Base-by-base conservation (phyloP, 768 basidiomycete genomes). In the Lactarius quietus region DNA sequence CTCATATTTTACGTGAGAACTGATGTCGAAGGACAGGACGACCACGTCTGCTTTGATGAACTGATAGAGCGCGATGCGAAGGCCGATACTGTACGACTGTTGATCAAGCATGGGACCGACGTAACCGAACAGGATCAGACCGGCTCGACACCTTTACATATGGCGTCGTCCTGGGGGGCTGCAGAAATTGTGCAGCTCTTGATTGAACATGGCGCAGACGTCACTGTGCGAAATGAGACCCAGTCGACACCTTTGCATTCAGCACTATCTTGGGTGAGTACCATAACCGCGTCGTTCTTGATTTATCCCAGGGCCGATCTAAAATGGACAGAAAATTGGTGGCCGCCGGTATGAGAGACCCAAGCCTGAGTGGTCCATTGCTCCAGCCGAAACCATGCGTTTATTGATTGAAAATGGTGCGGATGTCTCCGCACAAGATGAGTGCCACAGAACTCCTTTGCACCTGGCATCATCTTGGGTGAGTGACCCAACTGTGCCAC, bases 341-440 rank as follows among this genome's bases (percentile, higher is more conserved):
- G 38, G 14, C 38, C n/a, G n/a, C n/a, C n/a, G n/a, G n/a, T n/a
- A n/a, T n/a, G n/a, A n/a, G n/a, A 8, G 33, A 33, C 33, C 4
- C 33, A 12, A 96, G 73, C 97, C 12, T 93, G 75, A 45, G 3
- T 8, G 0, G n/a, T 9, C 33, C 33, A 33, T 8, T 4, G 8
- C 8, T 3, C 3, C 9, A 9, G 18, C 43, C 43, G n/a, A 10
- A n/a, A 23, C 7, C 10, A n/a, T 45, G 9, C 20, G 9, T 20
- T n/a, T n/a, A 43, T 43, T 43, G 41, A n/a, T 43, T 20, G 20
- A 43, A 17, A 0, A 43, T 9, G 41, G 41, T 7, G 41, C 38
- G 15, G 38, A 39, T 39, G 15, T 39, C 15, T 2, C 12, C 2
- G 6, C 38, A 17, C 12, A 17, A 39, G 38, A 39, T 39, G 15